Evolutionary conservation across 2,329 filamentous ascomycete genomes (phyloP).

Genomic region (Thielaviopsis musarum): DNA sequence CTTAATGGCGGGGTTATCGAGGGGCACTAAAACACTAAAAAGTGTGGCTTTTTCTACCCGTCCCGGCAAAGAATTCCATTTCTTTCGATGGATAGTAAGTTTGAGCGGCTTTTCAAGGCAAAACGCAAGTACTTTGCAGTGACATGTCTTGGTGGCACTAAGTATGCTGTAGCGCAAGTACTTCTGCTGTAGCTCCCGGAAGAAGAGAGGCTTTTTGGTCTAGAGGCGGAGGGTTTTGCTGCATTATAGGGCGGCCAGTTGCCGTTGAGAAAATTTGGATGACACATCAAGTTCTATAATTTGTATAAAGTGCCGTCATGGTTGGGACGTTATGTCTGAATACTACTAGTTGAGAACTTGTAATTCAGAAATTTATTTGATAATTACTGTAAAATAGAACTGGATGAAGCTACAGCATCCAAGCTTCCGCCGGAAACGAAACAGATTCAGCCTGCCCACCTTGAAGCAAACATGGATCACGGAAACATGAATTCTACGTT

Average conservation of each 20-base stretch:
- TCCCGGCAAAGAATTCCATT: neutral
- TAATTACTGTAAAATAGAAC: no score
- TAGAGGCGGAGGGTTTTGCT: neutral
- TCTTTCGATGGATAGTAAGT: neutral
- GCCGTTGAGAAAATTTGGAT: neutral
- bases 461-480: neutral
- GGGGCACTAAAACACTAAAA: neutral
- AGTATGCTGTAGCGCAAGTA: neutral
- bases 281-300: neutral
- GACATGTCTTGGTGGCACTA: neutral
- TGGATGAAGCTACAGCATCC: neutral
- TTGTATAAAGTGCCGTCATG: neutral
- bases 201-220: neutral
- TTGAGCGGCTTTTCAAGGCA: no score
- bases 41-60: neutral
- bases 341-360: no score
- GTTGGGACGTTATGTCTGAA: no score
- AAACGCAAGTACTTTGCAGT: neutral
- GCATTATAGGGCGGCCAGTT: neutral
- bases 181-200: neutral
- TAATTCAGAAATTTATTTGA: no score
- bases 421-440: neutral
- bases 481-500: neutral
- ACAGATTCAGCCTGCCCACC: neutral
- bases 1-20: neutral